phyloP scores from a whole-genome alignment of 2,329 filamentous ascomycete species.

The Epichloe sylvatica region DNA sequence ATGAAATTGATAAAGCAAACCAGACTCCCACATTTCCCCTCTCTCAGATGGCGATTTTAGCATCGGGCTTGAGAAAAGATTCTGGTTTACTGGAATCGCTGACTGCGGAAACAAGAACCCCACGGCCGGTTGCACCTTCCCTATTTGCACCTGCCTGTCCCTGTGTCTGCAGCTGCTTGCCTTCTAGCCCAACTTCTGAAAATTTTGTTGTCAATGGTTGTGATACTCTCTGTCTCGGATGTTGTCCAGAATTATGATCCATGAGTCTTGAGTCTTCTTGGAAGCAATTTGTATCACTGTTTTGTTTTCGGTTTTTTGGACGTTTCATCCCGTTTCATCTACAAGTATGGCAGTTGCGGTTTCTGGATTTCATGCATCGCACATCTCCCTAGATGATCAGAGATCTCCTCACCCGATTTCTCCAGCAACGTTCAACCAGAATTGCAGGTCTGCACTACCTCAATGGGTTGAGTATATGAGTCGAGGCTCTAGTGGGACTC shows the following conservation, averaged over 20 bases:
- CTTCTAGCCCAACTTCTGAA: slow-evolving; percentile 4
- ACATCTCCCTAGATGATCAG: slow-evolving; percentile 1
- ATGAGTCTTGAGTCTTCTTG: slow-evolving; percentile 17
- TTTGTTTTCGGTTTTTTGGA: slow-evolving; percentile 23
- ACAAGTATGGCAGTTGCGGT: slow-evolving; percentile 22
- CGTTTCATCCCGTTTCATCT: slow-evolving; percentile 13
- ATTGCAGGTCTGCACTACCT: neutral
- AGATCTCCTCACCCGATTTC: neutral
- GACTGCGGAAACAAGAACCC: neutral
- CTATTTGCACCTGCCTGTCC: neutral
- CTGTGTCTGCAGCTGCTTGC: slow-evolving; percentile 1
- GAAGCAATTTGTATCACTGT: slow-evolving; percentile 19
- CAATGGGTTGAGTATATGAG: neutral
- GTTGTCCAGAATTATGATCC: slow-evolving; percentile 19
- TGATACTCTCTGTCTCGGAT: slow-evolving; percentile 13
- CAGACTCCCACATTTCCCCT: neutral
- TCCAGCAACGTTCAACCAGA: neutral
- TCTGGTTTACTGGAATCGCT: neutral
- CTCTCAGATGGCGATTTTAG: neutral
- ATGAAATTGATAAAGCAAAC: neutral
- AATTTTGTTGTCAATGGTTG: slow-evolving; percentile 24
- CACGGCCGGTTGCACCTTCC: slow-evolving; percentile 1
- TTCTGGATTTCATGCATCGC: slow-evolving; percentile 11
- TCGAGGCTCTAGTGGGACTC: neutral
- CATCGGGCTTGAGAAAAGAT: neutral